phyloP scores from a whole-genome alignment of 306 rosid genomes.

The Dryas alaskensis region DNA sequence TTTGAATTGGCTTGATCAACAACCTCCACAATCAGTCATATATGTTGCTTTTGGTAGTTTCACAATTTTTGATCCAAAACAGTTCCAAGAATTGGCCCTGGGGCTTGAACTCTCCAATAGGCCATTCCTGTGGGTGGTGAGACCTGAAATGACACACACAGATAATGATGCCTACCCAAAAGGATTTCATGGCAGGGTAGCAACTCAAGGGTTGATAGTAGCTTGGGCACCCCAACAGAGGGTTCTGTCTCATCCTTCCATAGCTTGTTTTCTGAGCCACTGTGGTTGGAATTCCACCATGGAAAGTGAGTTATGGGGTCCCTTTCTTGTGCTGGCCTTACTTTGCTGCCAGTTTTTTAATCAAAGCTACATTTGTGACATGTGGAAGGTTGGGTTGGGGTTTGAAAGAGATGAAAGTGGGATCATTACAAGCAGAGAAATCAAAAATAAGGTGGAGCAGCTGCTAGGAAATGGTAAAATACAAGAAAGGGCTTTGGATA shows the following conservation, averaged over 20 bases:
- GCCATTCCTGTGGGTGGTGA: slow-evolving; percentile 47
- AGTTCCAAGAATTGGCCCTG: slow-evolving; percentile 25
- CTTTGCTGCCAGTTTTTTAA: slow-evolving; percentile 31
- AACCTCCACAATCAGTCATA: slow-evolving; percentile 17
- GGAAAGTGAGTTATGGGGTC: slow-evolving; percentile 45
- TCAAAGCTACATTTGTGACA: slow-evolving; percentile 35
- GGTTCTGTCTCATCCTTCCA: slow-evolving; percentile 35
- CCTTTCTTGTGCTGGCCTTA: slow-evolving; percentile 58
- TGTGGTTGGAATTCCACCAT: slow-evolving; percentile 64
- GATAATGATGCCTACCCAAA: not conserved
- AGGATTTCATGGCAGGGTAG: slow-evolving; percentile 28
- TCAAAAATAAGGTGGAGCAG: slow-evolving; percentile 36
- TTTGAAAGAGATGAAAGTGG: slow-evolving; percentile 36
- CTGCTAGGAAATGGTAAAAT: slow-evolving; percentile 27
- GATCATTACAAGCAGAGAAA: slow-evolving; percentile 26
- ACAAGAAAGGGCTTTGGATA: slow-evolving; percentile 21
- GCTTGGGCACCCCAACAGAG: slow-evolving; percentile 47
- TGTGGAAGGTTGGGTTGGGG: slow-evolving; percentile 45
- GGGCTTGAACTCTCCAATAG: slow-evolving; percentile 25
- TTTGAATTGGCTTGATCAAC: slow-evolving; percentile 31
- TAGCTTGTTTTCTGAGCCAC: slow-evolving; percentile 46
- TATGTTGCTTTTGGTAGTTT: slow-evolving; percentile 26
- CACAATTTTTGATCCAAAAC: not conserved
- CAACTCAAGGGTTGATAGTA: slow-evolving; percentile 25
- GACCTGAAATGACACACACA: not conserved